Base-by-base conservation (phyloP, 2,329 filamentous ascomycete genomes). In the Bipolaris cookei region DNA sequence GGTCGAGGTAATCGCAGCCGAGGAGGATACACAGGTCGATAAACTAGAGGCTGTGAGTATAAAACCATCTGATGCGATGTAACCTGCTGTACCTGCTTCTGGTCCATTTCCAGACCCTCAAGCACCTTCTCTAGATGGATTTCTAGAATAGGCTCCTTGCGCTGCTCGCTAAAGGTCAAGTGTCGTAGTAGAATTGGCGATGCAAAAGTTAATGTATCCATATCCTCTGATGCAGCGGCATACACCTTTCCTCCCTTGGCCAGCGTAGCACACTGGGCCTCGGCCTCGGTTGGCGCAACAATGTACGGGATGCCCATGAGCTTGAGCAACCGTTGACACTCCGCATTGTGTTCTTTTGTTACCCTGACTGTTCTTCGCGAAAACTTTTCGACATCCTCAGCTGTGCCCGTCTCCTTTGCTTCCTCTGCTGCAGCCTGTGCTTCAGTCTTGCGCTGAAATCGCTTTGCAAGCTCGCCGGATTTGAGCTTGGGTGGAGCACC, bases 321-420 rank as follows among this genome's bases (percentile, higher is more conserved):
- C 80, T 91, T 94, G 61, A 99, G 82, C 67, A 99, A 80, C 56
- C 87, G 86, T 81, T 96, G 94, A 77, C 95, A 98, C 76, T 99
- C 95, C 39, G 88, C 88, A 73, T 99, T 99, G 79, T 99, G 95
- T 79, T 99, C 94, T 63, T 90, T 86, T n/a, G 95, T 98, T 51
- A 98, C 95, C 55, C 92, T 86, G 45, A 99, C 95, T 1, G 94
- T 98, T 51, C 95, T 84, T 56, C 95, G 84, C 51, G 92, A 96
- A 80, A 98, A 99, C 78, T 97, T 98, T 80, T 99, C 95, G 3
- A 99, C 87, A n/a, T 99, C 95, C 76, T 99, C 88, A 20, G 94
- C 92, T 3, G 95, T 99, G 61, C 95, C 95, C 0, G 91, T 97
- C 81, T 99, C 95, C 77, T 96, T 97, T 50, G 95, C 95, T 74